These are phyloP conservation scores for Huntiella bhutanensis DNA, from an alignment of 2,329 filamentous ascomycete species.

Conservation along the genomic window DNA sequence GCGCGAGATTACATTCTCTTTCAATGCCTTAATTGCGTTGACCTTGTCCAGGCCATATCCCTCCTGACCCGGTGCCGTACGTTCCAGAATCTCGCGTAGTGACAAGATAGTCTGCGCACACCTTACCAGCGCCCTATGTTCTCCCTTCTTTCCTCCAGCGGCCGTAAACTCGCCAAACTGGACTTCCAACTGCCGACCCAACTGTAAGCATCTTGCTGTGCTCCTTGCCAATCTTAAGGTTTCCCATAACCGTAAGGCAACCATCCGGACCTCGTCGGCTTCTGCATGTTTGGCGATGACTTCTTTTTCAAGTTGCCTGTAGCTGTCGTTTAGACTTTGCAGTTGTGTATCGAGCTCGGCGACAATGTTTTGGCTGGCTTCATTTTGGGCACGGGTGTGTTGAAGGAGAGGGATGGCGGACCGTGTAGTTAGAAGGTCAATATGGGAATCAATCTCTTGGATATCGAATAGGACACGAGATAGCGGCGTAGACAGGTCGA, in stretches of 20 bases:
- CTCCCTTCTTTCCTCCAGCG: constrained; percentile 35
- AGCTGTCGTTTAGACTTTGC: constrained; percentile 62
- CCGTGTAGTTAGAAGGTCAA: constrained; percentile 72
- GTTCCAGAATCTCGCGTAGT: constrained; percentile 52
- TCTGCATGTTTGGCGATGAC: constrained; percentile 71
- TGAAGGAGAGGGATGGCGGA: constrained; percentile 64
- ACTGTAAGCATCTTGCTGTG: constrained; percentile 58
- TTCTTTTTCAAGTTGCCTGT: constrained; percentile 68
- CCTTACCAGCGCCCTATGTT: constrained; percentile 62
- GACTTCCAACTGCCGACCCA: constrained; percentile 75
- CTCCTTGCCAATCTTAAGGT: constrained; percentile 59
- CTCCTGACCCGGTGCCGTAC: constrained; percentile 50
- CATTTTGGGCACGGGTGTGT: constrained; percentile 56
- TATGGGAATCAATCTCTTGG: constrained; percentile 91
- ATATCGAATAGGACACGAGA: constrained; percentile 90
- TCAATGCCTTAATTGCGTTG: constrained; percentile 50
- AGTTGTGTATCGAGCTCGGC: constrained; percentile 64
- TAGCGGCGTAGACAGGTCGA: constrained; percentile 86
- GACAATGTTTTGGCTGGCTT: constrained; percentile 53
- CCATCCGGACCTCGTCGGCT: constrained; percentile 63
- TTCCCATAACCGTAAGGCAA: constrained; percentile 61
- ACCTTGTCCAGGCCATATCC: constrained; percentile 59
- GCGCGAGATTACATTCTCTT: constrained; percentile 49
- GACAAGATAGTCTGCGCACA: constrained; percentile 64
- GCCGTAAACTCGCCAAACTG: constrained; percentile 50